Percentiles rank a stretch among this genome's conserved stretches.
Evolutionary conservation across 1,284 basidiomycete genomes (phyloP).

Genomic region (Naganishia cerealis): DNA sequence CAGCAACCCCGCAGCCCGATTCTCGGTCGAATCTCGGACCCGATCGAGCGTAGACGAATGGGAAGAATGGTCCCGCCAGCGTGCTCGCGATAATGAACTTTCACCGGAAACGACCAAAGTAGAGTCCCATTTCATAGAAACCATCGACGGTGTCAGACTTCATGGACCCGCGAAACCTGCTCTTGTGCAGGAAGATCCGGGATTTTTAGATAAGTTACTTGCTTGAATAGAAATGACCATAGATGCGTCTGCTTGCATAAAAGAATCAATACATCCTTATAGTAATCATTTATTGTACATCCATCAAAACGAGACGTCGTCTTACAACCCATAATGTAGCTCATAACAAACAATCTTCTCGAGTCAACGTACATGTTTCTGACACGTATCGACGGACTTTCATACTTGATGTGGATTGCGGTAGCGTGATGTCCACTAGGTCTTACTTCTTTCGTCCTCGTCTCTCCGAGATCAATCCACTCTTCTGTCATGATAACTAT

Average conservation of each 20-base stretch:
- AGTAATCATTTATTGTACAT: constrained; percentile 24
- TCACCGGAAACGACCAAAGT: constrained; percentile 24
- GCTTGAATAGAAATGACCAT: neutral
- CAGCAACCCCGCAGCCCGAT: neutral
- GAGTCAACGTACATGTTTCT: neutral
- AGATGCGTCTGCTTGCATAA: neutral
- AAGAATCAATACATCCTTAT: neutral
- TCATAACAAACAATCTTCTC: constrained; percentile 2
- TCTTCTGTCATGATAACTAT: too few species aligned
- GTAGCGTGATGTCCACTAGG: too few species aligned
- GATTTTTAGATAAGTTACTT: constrained; percentile 30
- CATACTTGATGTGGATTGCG: too few species aligned
- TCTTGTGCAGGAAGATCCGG: constrained; percentile 36
- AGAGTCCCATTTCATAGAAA: constrained; percentile 13
- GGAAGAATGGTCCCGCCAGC: constrained; percentile 31
- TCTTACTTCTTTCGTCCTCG: too few species aligned
- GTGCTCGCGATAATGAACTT: constrained; percentile 24
- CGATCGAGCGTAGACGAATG: constrained; percentile 32
- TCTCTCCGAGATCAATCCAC: too few species aligned
- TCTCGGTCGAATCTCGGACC: constrained; percentile 26
- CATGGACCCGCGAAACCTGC: constrained; percentile 35
- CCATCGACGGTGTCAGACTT: constrained; percentile 25
- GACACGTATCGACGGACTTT: too few species aligned
- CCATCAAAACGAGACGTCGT: neutral
- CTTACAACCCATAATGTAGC: constrained; percentile 4